Conservation (phyloP, 352 stramenopile species). For the Globisporangium echinulatum region DNA sequence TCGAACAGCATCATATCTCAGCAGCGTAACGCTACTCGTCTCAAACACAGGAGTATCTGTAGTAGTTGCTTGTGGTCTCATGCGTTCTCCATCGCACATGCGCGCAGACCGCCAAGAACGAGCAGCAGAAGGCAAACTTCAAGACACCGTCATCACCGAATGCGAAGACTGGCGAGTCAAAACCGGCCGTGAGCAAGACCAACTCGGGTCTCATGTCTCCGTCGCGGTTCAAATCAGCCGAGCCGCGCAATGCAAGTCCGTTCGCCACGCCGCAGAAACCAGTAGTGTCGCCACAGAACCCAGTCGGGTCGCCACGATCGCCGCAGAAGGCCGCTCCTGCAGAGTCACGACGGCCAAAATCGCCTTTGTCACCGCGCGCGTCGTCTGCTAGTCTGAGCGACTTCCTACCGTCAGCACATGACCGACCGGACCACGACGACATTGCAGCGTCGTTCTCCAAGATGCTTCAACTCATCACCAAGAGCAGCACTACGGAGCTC, state of each 20-base stretch:
- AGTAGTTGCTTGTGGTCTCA: neutral
- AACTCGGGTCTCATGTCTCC: slow-evolving; percentile 3
- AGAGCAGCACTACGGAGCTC: slow-evolving; percentile 3
- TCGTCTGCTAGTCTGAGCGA: neutral
- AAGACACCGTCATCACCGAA: slow-evolving; percentile 4
- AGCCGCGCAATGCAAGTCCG: neutral
- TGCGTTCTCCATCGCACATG: no score
- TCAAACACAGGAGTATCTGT: no score
- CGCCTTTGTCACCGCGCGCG: neutral
- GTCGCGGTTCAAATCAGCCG: neutral
- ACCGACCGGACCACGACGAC: slow-evolving; percentile 8
- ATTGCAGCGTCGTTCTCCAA: slow-evolving; percentile 28
- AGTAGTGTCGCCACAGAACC: no score
- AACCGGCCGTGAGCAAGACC: neutral
- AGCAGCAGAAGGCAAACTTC: slow-evolving; percentile 14
- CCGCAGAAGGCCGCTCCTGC: neutral
- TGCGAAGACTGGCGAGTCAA: neutral
- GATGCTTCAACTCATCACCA: slow-evolving; percentile 25
- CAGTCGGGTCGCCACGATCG: slow-evolving; percentile 3
- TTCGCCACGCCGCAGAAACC: neutral
- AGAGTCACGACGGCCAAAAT: neutral
- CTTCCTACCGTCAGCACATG: neutral
- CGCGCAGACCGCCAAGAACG: slow-evolving; percentile 10
- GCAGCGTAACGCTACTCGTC: no score
- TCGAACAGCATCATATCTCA: no score